Evolutionary conservation across 768 basidiomycete genomes (phyloP), one percentile per base, ranked within the genome.

Genomic region (Panellus pusillus): DNA sequence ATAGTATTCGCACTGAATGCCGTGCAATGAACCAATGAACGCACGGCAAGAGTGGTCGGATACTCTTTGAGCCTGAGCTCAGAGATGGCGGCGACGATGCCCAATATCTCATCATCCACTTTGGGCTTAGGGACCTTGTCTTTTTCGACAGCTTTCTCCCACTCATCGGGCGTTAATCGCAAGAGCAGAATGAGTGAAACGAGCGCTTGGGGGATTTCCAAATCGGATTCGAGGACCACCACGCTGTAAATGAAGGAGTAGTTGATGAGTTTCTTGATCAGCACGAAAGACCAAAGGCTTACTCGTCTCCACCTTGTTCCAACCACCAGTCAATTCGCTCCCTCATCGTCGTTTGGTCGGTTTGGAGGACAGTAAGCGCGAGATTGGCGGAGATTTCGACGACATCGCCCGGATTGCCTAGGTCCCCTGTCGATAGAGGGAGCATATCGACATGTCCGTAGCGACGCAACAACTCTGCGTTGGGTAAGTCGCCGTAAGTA

Each of bases 301-400:
- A 94, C 93, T 97, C 94, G 59, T 96, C 93, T 17, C 88, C 88
- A 3, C 87, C 90, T 65, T 87, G 81, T 58, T 97, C 93, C 12
- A 98, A 72, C 91, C 94, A 94, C 86, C 91, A 97, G 55, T 98
- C 91, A 9, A 97, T 86, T 36, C 92, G 79, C 61, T 84, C 83
- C 58, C 78, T 72, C 32, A 70, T 63, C 13, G 66, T 55, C 9
- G 60, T 61, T n/a, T 59, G 42, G 59, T 57, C 47, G 40, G 49
- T n/a, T 18, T 61, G 48, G 38, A 80, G 65, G 20, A 70, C 70
- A 9, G 74, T 65, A 19, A 91, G 78, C 11, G 86, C 73, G 41
- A 89, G 64, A 70, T 91, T 88, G 17, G 88, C 91, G 38, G 77
- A 80, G 39, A 93, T 69, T 62, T 93, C 91, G 13, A 83, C 84